phyloP scores from a whole-genome alignment of 2,329 filamentous ascomycete genomes.

The Zymoseptoria brevis region DNA sequence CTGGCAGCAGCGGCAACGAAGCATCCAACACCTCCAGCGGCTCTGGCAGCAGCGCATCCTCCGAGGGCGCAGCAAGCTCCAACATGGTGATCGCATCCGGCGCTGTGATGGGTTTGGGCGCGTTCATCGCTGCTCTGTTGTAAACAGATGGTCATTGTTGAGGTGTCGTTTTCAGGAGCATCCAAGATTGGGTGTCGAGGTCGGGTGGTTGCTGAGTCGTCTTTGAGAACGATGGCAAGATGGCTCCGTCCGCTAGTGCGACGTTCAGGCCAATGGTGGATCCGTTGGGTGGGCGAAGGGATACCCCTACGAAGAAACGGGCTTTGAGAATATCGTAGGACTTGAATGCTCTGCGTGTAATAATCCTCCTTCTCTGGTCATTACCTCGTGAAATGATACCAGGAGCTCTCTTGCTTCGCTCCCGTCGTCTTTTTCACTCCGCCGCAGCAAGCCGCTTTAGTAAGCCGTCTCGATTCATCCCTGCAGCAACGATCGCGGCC shows the following conservation, averaged over 20 bases:
- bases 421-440: not conserved
- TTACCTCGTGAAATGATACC: not conserved
- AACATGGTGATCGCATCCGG: constrained; percentile 27
- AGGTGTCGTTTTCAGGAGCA: not conserved
- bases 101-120: constrained; percentile 31
- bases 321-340: not conserved
- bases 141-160: constrained; percentile 15
- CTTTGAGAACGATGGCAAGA: not conserved
- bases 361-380: not conserved
- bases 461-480: not conserved
- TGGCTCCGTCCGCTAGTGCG: not conserved
- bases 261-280: not conserved
- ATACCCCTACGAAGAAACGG: not conserved
- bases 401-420: not conserved
- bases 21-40: constrained; percentile 9
- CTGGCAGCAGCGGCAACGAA: not conserved
- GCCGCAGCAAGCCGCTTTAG: not conserved
- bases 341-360: not conserved
- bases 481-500: not conserved
- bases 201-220: not conserved
- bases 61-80: constrained; percentile 20
- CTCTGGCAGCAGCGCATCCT: constrained; percentile 14
- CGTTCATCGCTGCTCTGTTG: constrained; percentile 31
- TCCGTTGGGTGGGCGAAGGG: not conserved
- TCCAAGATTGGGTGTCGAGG: not conserved